Evolutionary conservation across 805 yeast genomes (phyloP).

Genomic region (Yarrowia sp.): DNA sequence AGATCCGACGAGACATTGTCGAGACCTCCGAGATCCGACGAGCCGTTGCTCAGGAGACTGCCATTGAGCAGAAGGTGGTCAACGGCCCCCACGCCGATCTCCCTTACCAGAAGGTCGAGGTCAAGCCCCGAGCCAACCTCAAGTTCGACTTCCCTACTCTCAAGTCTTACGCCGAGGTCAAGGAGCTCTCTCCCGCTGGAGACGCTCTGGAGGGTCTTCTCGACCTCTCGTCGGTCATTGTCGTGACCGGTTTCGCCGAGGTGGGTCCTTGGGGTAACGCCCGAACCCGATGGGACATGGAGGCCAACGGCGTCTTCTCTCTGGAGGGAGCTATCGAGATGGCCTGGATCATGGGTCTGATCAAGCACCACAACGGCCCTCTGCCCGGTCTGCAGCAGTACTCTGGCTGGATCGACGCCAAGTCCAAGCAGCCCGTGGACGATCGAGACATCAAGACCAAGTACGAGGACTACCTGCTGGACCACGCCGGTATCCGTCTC

Average conservation of each 20-base stretch:
- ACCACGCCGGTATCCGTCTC: slow-evolving; percentile 94
- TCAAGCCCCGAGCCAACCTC: slow-evolving; percentile 94
- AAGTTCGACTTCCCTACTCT: slow-evolving; percentile 89
- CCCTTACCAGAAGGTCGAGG: slow-evolving; percentile 70
- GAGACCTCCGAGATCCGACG: slow-evolving; percentile 90
- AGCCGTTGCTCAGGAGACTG: slow-evolving; percentile 91
- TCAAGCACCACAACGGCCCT: slow-evolving; percentile 90
- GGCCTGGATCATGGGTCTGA: slow-evolving; percentile 99
- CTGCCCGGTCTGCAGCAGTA: slow-evolving; percentile 73
- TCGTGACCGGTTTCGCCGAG: slow-evolving; percentile 96
- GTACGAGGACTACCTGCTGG: slow-evolving; percentile 84
- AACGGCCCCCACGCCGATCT: slow-evolving; percentile 87
- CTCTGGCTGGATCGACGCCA: slow-evolving; percentile 97
- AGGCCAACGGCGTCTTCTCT: slow-evolving; percentile 89
- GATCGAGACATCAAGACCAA: slow-evolving; percentile 90
- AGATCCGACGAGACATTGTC: slow-evolving; percentile 67
- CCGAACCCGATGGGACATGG: slow-evolving; percentile 99
- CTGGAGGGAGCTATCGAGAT: slow-evolving; percentile 97
- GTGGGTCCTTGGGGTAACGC: slow-evolving; percentile 99
- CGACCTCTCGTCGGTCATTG: slow-evolving; percentile 88
- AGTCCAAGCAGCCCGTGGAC: slow-evolving; percentile 87
- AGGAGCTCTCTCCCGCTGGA: slow-evolving; percentile 54
- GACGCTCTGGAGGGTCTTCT: slow-evolving; percentile 74
- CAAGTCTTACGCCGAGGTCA: slow-evolving; percentile 72
- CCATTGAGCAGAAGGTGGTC: slow-evolving; percentile 81